A percentile compares a stretch with the other conserved stretches of the same genome.
Evolutionary conservation across 306 rosid species (phyloP).

Genomic region (Corylus avellana): DNA sequence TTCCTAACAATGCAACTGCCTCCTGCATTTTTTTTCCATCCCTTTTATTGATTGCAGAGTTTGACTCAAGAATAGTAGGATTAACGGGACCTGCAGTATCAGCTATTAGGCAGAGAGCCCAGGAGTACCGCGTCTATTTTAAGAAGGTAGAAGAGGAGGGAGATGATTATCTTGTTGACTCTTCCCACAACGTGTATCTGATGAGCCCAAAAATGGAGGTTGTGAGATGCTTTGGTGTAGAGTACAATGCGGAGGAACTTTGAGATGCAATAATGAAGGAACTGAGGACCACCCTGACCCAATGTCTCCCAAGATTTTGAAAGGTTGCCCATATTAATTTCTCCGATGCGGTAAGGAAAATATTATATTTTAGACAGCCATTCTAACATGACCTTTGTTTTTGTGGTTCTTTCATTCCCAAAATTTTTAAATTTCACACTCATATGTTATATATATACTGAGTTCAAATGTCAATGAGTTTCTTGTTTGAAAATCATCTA

Average conservation of each 20-base stretch:
- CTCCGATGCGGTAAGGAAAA: neutral
- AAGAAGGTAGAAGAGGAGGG: constrained; percentile 85
- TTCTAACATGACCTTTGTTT: neutral
- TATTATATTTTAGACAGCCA: neutral
- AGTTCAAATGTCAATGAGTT: neutral
- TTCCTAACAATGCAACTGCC: too few relatives aligned
- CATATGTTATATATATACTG: neutral
- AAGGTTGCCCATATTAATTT: neutral
- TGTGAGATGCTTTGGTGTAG: constrained; percentile 77
- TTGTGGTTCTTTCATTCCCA: neutral
- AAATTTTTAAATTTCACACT: neutral
- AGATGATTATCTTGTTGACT: constrained; percentile 83
- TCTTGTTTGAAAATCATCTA: neutral
- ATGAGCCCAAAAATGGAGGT: constrained; percentile 82
- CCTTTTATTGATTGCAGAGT: constrained; percentile 54
- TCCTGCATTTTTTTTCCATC: constrained; percentile 1
- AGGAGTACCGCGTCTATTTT: constrained; percentile 76
- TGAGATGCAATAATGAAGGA: constrained; percentile 59
- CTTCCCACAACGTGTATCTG: constrained; percentile 87
- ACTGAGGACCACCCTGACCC: constrained; percentile 40
- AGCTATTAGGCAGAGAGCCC: constrained; percentile 90
- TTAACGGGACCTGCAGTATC: constrained; percentile 63
- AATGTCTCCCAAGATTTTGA: constrained; percentile 27
- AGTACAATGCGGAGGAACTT: constrained; percentile 73
- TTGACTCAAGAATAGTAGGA: constrained; percentile 73